Evolutionary conservation across 2,329 filamentous ascomycete species (phyloP), one percentile per base, ranked within the genome.

Genomic region (Orbilia javanica): DNA sequence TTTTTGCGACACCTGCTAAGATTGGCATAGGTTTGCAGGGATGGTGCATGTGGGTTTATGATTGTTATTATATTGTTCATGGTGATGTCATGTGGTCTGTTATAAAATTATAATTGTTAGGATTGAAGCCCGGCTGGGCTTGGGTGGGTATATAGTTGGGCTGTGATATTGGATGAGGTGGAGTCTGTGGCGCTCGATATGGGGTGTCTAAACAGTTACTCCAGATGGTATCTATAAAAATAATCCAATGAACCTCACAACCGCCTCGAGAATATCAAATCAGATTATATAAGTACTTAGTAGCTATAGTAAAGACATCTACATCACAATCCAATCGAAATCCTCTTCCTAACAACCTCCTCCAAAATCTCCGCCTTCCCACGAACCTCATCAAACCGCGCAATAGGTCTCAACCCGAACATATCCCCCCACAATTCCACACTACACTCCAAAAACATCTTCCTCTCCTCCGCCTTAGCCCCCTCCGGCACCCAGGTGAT

Each of bases 321-420:
- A 10, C 8, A 10, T 22, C 22, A 57, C 22, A 60, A 55, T 8
- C n/a, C 36, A 25, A 72, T n/a, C n/a, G n/a, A n/a, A n/a, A n/a
- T 13, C 34, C 22, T 34, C 31, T 15, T 46, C 29, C 13, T 55
- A 5, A 65, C 57, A 25, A 31, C 63, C 4, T 44, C 48, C 25
- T 65, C 57, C 13, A 3, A 6, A 18, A 72, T 2, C 8, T 7
- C 34, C 18, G 48, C n/a, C 18, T 68, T 66, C 11, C 48, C 34
- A 57, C 53, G 11, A 6, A 18, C 53, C 25, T 69, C 64, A n/a
- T 69, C 64, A n/a, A 73, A 10, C 20, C 53, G 52, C 18, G 39
- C 48, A 10, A 15, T 44, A 3, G 39, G 22, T 27, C 27, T 55
- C 52, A 55, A 36, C 10, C 64, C 67, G 22, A 55, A 39, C 50